Conservation (phyloP, 2,329 filamentous ascomycete genomes). For the Cladobotryum protrusum region DNA sequence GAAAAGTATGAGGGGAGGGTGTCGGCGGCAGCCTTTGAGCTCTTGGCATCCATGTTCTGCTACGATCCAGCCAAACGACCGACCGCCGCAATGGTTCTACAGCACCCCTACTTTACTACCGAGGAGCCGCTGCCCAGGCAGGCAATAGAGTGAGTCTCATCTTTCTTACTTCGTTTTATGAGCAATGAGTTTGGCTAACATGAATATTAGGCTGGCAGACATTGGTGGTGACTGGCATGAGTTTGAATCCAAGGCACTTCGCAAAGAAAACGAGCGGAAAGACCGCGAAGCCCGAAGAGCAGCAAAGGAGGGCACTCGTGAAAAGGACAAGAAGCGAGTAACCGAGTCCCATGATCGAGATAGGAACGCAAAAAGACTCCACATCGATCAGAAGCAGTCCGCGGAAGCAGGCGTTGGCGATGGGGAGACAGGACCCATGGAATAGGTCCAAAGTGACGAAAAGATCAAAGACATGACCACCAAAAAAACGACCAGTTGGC, state of each 20-base stretch:
- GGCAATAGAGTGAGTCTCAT: constrained; percentile 65
- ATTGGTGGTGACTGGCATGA: constrained; percentile 97
- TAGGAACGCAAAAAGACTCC: constrained; percentile 29
- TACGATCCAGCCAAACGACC: constrained; percentile 85
- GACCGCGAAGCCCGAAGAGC: constrained; percentile 47
- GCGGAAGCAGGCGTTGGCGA: constrained; percentile 2
- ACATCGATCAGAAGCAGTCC: constrained; percentile 22
- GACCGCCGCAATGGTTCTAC: constrained; percentile 73
- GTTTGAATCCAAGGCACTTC: constrained; percentile 90
- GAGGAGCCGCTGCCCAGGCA: constrained; percentile 75
- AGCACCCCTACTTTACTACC: constrained; percentile 79
- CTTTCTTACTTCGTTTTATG: constrained; percentile 17
- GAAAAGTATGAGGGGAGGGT: constrained; percentile 76
- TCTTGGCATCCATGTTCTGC: constrained; percentile 77
- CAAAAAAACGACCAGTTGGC: too few relatives aligned
- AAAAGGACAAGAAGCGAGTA: constrained; percentile 36
- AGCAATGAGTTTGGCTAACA: constrained; percentile 18
- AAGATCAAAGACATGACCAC: too few relatives aligned
- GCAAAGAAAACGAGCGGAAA: constrained; percentile 77
- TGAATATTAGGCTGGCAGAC: constrained; percentile 55
- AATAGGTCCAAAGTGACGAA: too few relatives aligned
- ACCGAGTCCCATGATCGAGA: constrained; percentile 26
- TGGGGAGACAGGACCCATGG: background rate
- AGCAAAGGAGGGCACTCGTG: constrained; percentile 32
- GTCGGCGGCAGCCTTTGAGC: constrained; percentile 73